Evolutionary conservation across 176 grass and related monocot genomes (phyloP).

Genomic region (Avena insularis): DNA sequence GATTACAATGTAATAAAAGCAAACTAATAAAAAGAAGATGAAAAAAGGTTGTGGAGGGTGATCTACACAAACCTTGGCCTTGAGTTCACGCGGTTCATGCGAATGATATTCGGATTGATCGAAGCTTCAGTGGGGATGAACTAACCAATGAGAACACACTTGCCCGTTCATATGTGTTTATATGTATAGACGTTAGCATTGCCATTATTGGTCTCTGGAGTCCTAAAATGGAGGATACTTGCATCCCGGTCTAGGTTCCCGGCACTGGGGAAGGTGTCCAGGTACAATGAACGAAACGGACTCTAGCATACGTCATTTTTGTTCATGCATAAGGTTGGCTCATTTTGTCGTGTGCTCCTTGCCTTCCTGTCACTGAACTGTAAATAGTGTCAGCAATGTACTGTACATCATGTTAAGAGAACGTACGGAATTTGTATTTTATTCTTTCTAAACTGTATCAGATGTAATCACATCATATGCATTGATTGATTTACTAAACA

Average conservation of each 20-base stretch:
- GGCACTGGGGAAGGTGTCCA: slow-evolving; percentile 12
- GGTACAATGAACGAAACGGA: slow-evolving; percentile 14
- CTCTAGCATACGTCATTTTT: background rate
- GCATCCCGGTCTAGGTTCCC: slow-evolving; percentile 16
- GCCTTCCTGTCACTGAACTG: background rate
- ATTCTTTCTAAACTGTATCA: too few species aligned
- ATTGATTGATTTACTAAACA: too few species aligned
- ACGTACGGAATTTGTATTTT: too few species aligned
- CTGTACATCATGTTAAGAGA: background rate
- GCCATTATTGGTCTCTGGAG: slow-evolving; percentile 3
- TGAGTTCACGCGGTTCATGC: background rate
- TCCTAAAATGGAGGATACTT: slow-evolving; percentile 2
- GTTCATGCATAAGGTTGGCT: background rate
- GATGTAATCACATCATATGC: too few species aligned
- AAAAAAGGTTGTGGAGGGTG: background rate
- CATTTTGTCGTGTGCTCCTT: background rate
- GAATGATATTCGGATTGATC: background rate
- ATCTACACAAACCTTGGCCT: slow-evolving; percentile 20
- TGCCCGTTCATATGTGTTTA: background rate
- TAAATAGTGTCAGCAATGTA: background rate
- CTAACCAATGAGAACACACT: background rate
- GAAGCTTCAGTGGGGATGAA: background rate
- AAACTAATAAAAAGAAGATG: background rate
- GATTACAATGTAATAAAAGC: background rate
- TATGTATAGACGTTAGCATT: background rate